phyloP scores from a whole-genome alignment of 169 alveolate species.

The Plasmodium gallinaceum region DNA sequence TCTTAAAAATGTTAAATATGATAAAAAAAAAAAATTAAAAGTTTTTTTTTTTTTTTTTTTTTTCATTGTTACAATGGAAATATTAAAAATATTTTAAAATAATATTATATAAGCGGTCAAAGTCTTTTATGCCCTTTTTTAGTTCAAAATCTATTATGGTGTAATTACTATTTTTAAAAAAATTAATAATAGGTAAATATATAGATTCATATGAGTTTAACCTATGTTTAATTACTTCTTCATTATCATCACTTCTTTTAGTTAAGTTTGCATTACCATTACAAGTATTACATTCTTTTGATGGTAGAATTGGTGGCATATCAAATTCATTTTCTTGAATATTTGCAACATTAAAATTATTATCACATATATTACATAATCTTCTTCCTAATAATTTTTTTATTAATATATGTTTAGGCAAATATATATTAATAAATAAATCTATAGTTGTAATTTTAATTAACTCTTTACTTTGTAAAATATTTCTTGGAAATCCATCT shows the following conservation, averaged over 20 bases:
- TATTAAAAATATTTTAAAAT: conserved; percentile 9
- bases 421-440: conserved; percentile 48
- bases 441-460: conserved; percentile 38
- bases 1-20: too few species aligned
- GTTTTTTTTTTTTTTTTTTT: too few species aligned
- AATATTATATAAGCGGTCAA: conserved; percentile 19
- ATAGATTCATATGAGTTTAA: conserved; percentile 29
- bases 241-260: conserved; percentile 52
- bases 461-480: conserved; percentile 41
- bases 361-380: conserved; percentile 31
- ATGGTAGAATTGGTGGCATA: conserved; percentile 62
- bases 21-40: too few species aligned
- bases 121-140: conserved; percentile 34
- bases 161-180: conserved; percentile 46
- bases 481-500: conserved; percentile 66
- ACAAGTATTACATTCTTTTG: conserved; percentile 26
- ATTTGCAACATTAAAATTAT: conserved; percentile 40
- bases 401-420: conserved; percentile 33
- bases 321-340: conserved; percentile 13
- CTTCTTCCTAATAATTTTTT: conserved; percentile 61
- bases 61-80: too few species aligned
- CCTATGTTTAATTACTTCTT: conserved; percentile 32
- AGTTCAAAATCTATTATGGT: conserved; percentile 43
- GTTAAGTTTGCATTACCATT: conserved; percentile 36
- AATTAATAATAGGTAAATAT: conserved; percentile 28